Conservation (phyloP, 2,329 filamentous ascomycete species). For the Coleophoma eucalyptorum region DNA sequence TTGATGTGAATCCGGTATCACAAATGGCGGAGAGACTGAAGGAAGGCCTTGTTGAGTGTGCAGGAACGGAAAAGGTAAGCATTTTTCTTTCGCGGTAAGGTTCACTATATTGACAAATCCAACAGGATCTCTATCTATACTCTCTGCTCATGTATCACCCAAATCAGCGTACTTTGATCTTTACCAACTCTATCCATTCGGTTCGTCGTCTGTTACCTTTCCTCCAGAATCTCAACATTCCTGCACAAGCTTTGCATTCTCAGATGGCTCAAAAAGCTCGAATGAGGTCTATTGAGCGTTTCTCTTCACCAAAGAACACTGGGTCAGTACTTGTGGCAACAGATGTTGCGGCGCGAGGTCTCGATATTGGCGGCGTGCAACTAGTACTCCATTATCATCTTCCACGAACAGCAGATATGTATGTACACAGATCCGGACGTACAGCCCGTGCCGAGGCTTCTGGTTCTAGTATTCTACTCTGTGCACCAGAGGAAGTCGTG, state of each 20-base stretch:
- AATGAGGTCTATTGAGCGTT: constrained; percentile 86
- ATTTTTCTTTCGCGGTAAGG: neutral
- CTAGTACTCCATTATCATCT: constrained; percentile 94
- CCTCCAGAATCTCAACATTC: constrained; percentile 76
- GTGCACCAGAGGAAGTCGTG: constrained; percentile 84
- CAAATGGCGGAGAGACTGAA: constrained; percentile 85
- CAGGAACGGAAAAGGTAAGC: constrained; percentile 82
- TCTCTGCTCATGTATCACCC: constrained; percentile 79
- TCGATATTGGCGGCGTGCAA: constrained; percentile 89
- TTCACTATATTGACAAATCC: constrained; percentile 13
- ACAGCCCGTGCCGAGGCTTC: constrained; percentile 79
- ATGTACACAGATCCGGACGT: constrained; percentile 92
- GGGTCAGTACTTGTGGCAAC: constrained; percentile 79
- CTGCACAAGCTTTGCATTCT: constrained; percentile 78
- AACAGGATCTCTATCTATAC: constrained; percentile 86
- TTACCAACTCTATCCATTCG: constrained; percentile 93
- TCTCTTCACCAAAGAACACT: constrained; percentile 58
- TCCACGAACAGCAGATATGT: constrained; percentile 84
- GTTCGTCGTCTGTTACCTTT: constrained; percentile 83
- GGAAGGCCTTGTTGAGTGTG: constrained; percentile 90
- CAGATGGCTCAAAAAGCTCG: constrained; percentile 96
- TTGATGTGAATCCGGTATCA: constrained; percentile 84
- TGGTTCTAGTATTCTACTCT: constrained; percentile 83
- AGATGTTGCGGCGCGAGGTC: constrained; percentile 87
- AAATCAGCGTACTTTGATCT: constrained; percentile 78